Conservation (phyloP, 1,139 yeast genomes). For the Kluyveromyces sp. region DNA sequence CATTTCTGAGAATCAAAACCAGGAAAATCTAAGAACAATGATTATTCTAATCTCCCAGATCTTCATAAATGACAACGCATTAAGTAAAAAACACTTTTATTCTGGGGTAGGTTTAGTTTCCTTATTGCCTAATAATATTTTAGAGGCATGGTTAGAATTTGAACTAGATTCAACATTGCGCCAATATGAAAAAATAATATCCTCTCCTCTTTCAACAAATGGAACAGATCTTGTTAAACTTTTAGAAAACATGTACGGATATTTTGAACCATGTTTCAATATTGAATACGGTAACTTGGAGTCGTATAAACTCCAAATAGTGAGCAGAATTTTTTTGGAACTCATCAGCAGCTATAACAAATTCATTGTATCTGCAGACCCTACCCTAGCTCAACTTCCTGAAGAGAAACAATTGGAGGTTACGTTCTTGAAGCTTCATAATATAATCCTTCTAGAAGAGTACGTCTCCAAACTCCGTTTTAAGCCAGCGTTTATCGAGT, state of each 20-base stretch:
- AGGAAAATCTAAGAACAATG: constrained; percentile 19
- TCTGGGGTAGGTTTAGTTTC: constrained; percentile 26
- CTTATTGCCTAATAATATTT: constrained; percentile 23
- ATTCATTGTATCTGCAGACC: constrained; percentile 32
- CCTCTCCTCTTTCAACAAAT: constrained; percentile 55
- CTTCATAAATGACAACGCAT: constrained; percentile 26
- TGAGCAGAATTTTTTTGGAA: constrained; percentile 61
- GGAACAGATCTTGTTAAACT: constrained; percentile 38
- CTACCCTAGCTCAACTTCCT: constrained; percentile 17
- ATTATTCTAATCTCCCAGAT: constrained; percentile 26
- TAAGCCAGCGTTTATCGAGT: constrained; percentile 8
- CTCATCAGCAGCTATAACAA: constrained; percentile 55
- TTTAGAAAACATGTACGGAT: constrained; percentile 59
- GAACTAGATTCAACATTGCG: constrained; percentile 52
- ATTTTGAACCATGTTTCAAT: constrained; percentile 36
- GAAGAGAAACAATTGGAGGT: constrained; percentile 17
- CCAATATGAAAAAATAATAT: constrained; percentile 53
- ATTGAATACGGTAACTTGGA: constrained; percentile 41
- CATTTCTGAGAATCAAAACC: constrained; percentile 31
- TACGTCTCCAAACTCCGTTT: constrained; percentile 6
- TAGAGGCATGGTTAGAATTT: constrained; percentile 58
- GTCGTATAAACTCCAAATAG: constrained; percentile 58
- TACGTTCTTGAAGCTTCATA: constrained; percentile 21
- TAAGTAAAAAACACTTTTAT: constrained; percentile 21
- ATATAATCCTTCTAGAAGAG: constrained; percentile 5